Base-by-base conservation (phyloP, 2,329 filamentous ascomycete species). In the Ambrosiella xylebori region DNA sequence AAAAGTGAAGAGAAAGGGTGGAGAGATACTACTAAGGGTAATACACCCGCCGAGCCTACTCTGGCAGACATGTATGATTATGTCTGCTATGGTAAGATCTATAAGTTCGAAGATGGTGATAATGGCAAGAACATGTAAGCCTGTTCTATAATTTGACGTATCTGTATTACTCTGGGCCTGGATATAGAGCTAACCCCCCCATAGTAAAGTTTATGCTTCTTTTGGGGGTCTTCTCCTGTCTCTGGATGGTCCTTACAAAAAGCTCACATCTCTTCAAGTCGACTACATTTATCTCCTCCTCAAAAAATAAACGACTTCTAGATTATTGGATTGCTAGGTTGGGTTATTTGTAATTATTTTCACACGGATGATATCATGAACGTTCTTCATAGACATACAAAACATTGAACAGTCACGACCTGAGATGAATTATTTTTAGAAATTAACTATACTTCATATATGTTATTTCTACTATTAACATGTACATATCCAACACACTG, bases 231-330 rank as follows among this genome's bases (percentile, higher is more conserved):
- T 98, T 63, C 73, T 98, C 65, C 84, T 97, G 73, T 88, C 85
- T 65, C 78, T 98, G 58, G 86, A 95, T 66, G 93, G 94, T 5
- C 93, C 93, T 1, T 93, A 95, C 71, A 94, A 93, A 77, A 96
- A 95, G 75, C 80, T 98, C 62, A 94, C 86, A 39, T 86, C 89
- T 36, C 73, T 98, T 67, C 82, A 89, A 65, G 91, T 96, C 66
- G 93, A 98, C 69, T 85, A 95, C 68, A 82, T 94, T 63, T 98
- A 98, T 69, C 79, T 98, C 61, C 78, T 97, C 61, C 76, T 95
- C 65, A 98, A 96, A 81, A 95, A 94, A 82, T 58, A 27, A 58
- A 61, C 39, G 40, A 41, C 38, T 45, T 27, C 27, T 27, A 3
- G 27, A 27, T 27, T 27, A 27, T 5, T 27, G 27, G 27, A 36